A percentile compares a stretch with the other conserved stretches of the same genome.
Evolutionary conservation across 2,329 filamentous ascomycete genomes (phyloP).

Genomic region (Alternaria incomplexa): DNA sequence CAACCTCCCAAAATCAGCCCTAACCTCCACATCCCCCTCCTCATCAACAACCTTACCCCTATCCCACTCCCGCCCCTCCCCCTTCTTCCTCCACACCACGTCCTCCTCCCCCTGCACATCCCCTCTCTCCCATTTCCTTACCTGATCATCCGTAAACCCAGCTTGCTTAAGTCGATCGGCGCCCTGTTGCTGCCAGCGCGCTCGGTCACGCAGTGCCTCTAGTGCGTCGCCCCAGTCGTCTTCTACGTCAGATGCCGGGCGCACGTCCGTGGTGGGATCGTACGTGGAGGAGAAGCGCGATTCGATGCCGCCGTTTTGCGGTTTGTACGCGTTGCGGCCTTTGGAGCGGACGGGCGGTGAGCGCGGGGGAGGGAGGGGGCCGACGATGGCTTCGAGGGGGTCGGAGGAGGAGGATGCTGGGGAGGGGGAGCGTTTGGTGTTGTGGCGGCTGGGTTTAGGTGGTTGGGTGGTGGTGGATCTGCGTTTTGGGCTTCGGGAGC

Average conservation of each 20-base stretch:
- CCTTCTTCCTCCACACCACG: conserved; percentile 74
- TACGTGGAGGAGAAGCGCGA: conserved; percentile 74
- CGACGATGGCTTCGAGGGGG: conserved; percentile 76
- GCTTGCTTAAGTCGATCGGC: conserved; percentile 77
- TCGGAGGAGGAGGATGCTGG: conserved; percentile 68
- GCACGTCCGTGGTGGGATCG: conserved; percentile 64
- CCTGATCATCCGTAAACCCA: conserved; percentile 77
- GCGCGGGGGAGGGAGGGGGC: conserved; percentile 67
- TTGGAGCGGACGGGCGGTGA: conserved; percentile 49
- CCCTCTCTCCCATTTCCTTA: conserved; percentile 73
- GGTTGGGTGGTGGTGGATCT: not conserved
- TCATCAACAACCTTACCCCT: conserved; percentile 65
- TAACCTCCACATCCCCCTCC: conserved; percentile 60
- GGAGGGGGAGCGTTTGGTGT: conserved; percentile 15
- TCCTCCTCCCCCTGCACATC: conserved; percentile 67
- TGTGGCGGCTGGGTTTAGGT: not conserved
- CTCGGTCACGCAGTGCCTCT: conserved; percentile 79
- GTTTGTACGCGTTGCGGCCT: conserved; percentile 40
- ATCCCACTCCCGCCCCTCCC: conserved; percentile 73
- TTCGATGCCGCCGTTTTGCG: conserved; percentile 68
- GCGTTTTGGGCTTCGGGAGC: conserved; percentile 10
- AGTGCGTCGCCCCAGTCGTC: conserved; percentile 82
- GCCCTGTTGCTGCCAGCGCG: conserved; percentile 76
- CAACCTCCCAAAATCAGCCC: conserved; percentile 56
- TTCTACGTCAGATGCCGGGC: conserved; percentile 55